Evolutionary conservation across 106 monocot species (phyloP), one percentile per base, ranked within the genome.

Genomic region (Acorus gramineus): DNA sequence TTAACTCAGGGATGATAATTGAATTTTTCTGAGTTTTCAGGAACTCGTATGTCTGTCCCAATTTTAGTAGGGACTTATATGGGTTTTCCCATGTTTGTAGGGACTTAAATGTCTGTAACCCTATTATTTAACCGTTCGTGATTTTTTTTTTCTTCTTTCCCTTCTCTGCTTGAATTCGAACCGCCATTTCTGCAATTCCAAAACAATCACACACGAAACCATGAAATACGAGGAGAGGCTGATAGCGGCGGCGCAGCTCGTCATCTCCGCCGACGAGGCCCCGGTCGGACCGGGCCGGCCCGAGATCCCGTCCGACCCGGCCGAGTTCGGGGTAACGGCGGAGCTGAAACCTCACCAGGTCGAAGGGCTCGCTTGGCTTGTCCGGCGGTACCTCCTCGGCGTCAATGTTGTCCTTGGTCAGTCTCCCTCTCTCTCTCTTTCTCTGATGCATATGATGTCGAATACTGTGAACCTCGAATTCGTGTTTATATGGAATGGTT

Each of bases 331-430:
- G 9, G 81, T 99, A 56, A 66, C 84, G 47, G 98, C 83, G 53
- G 62, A 62, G 13, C 74, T 92, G 61, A 99, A 89, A 56, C 83
- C 85, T 44, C 85, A 99, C 83, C 98, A 92, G 76, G 52, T 92
- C 64, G 83, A 92, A 55, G 98, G 98, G 46, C 75, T 87, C 47
- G 77, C 88, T 2, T 99, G 98, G 98, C 92, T 99, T 57, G 45
- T 92, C 62, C 77, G 81, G 28, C 71, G 98, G 53, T 99, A 88
- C 85, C 69, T 81, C 7, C 76, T 81, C 58, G 98, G 98, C 58
- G 89, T 89, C 74, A 99, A 89, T 76, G 92, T 92, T 64, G 50
- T 99, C 42, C 98, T 99, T 50, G 98, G 92, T 85, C 61, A 4
- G 53, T 7, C 4, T 54, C 7, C 2, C 46, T 8, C 52, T 53